phyloP scores from a whole-genome alignment of 306 rosid species.

The Trichosanthes truncata region DNA sequence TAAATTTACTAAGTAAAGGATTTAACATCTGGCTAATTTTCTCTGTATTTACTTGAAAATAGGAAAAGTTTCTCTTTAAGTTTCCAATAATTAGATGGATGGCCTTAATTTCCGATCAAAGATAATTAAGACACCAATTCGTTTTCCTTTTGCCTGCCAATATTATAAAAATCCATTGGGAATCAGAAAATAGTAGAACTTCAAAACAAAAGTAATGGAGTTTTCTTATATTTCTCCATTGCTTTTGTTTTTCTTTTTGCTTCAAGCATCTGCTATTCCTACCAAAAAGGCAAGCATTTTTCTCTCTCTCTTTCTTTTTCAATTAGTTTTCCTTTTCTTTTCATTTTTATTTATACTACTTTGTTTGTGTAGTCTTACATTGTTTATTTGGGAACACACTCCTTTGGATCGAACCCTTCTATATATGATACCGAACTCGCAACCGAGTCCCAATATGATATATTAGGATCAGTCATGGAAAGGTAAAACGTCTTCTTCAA shows the following conservation, averaged over 20 bases:
- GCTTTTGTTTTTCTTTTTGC: constrained; percentile 23
- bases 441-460: constrained; percentile 29
- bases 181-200: not conserved
- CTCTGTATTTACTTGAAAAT: not conserved
- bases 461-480: constrained; percentile 44
- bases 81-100: not conserved
- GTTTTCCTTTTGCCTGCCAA: not conserved
- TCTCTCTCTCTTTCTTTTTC: not conserved
- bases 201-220: not conserved
- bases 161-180: not conserved
- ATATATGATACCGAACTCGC: constrained; percentile 13
- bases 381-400: constrained; percentile 56
- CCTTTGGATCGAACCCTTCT: constrained; percentile 22
- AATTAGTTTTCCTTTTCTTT: not conserved
- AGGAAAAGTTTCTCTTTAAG: not conserved
- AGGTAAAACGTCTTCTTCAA: constrained; percentile 22
- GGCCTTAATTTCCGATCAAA: not conserved
- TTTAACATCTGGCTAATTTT: no score
- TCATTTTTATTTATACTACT: not conserved
- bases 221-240: constrained; percentile 13
- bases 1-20: no score
- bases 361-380: constrained; percentile 42
- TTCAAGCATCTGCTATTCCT: constrained; percentile 22
- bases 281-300: constrained; percentile 25
- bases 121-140: not conserved